Evolutionary conservation across 495 filamentous ascomycete genomes (phyloP), one percentile per base, ranked within the genome.

Genomic region (Apodospora peruviana): DNA sequence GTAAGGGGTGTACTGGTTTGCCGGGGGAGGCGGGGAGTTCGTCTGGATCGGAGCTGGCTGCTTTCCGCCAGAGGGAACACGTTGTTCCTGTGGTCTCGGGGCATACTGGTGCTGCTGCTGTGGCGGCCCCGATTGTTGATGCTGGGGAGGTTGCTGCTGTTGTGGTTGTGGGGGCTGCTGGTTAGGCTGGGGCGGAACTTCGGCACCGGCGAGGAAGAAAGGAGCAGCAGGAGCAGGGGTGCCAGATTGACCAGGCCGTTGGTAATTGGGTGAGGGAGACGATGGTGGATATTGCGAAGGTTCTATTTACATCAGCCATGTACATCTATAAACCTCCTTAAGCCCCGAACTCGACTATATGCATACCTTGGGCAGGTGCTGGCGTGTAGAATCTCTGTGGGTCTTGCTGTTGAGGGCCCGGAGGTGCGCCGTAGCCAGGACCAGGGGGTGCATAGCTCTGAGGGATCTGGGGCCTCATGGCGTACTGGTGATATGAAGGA

Each of bases 381-480:
- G 86, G 83, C 16, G 80, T 85, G 55, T 88, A 89, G 59, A 78
- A 90, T 62, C 85, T 73, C 53, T 85, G 82, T 40, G 80, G 78
- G 45, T 87, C 82, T 56, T 81, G 72, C 53, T 78, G 79, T 23
- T 70, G 73, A 38, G 75, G 68, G 59, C 48, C 60, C 25, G 49
- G 52, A 42, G 43, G 45, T 2, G 35, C 36, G 10, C 36, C 45
- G 18, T 48, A 48, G 21, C 45, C 45, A 7, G 14, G 41, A 16
- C 45, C 76, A 45, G 70, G 65, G 43, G 61, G 51, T 23, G 76
- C 75, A 62, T 90, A 91, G 0, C 74, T 77, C 56, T 85, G 87
- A 32, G 74, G 71, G 29, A 79, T 69, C 52, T 81, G 82, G 16
- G 74, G 75, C 44, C 82, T 80, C 52, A 83, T 74, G 22, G 78